phyloP scores from a whole-genome alignment of 768 basidiomycete genomes.

The Leccinum rimulosum region DNA sequence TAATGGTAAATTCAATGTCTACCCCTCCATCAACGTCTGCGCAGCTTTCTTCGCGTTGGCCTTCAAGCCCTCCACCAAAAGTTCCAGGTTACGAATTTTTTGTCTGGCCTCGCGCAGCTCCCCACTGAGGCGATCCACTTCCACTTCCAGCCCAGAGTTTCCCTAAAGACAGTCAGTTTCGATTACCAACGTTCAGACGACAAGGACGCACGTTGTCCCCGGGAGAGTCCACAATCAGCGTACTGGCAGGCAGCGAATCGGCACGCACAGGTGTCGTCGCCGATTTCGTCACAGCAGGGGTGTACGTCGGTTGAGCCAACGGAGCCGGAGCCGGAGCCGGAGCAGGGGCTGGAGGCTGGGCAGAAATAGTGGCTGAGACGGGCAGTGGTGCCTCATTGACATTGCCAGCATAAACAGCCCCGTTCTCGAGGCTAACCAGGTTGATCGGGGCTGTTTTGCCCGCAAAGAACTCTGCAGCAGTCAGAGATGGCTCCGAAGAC shows the following conservation, averaged over 20 bases:
- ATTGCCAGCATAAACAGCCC: slow-evolving; percentile 38
- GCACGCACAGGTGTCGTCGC: neutral
- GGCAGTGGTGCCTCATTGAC: slow-evolving; percentile 20
- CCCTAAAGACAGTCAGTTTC: neutral
- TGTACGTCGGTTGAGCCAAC: slow-evolving; percentile 34
- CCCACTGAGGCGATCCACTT: neutral
- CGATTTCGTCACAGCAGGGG: slow-evolving; percentile 30
- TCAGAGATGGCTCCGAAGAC: slow-evolving; percentile 74
- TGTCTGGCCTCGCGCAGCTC: neutral
- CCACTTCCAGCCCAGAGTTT: neutral
- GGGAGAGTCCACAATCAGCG: neutral
- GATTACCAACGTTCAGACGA: neutral
- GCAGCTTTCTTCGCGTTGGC: neutral
- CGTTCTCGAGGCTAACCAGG: slow-evolving; percentile 76
- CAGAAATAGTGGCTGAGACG: slow-evolving; percentile 30
- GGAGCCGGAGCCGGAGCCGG: slow-evolving; percentile 14
- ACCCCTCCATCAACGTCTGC: neutral
- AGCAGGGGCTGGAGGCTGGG: slow-evolving; percentile 23
- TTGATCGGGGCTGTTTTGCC: slow-evolving; percentile 81
- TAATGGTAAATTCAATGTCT: neutral
- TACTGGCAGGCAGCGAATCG: neutral
- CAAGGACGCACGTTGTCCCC: neutral
- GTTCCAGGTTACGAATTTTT: neutral
- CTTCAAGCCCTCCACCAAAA: neutral
- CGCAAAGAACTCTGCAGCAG: slow-evolving; percentile 82